Percentiles rank a stretch among this genome's conserved stretches.
These are phyloP conservation scores for Boehmeria nivea DNA, from an alignment of 306 rosid species.

Conservation along the genomic window DNA sequence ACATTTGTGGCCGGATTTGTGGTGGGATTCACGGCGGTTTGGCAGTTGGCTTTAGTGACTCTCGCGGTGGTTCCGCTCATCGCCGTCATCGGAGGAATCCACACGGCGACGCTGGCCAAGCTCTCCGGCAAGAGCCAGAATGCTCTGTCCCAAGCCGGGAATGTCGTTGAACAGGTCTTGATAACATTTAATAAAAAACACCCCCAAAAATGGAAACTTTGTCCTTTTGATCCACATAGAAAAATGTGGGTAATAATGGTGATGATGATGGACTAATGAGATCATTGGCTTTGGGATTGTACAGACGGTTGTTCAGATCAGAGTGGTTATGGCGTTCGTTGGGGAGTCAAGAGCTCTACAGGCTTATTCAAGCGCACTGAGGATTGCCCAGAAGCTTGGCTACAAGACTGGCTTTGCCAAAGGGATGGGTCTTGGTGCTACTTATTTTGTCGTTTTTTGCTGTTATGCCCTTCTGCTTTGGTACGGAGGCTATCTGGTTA, in stretches of 20 bases:
- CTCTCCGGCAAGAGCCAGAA: conserved; percentile 86
- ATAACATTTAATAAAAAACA: no score
- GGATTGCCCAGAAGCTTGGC: conserved; percentile 70
- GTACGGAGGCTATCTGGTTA: conserved; percentile 93
- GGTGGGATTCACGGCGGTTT: conserved; percentile 94
- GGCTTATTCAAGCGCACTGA: conserved; percentile 69
- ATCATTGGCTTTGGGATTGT: no score
- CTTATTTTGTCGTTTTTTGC: conserved; percentile 95
- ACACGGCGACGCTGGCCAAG: conserved; percentile 72
- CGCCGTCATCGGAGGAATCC: conserved; percentile 85
- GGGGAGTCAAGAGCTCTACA: conserved; percentile 77
- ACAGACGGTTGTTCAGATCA: conserved; percentile 91
- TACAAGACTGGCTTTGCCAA: conserved; percentile 85
- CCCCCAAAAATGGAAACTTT: no score
- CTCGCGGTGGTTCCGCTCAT: conserved; percentile 94
- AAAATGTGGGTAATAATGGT: no score
- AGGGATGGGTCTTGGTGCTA: conserved; percentile 95
- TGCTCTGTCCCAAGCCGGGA: conserved; percentile 90
- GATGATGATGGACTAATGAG: no score
- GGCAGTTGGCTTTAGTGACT: conserved; percentile 95
- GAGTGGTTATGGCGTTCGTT: conserved; percentile 72
- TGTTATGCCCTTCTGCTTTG: conserved; percentile 93
- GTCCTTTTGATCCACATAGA: no score
- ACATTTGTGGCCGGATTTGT: conserved; percentile 93
- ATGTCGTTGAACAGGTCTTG: conserved; percentile 86